A percentile compares a stretch with the other conserved stretches of the same genome.
These are phyloP conservation scores for Capsicum baccatum DNA, from an alignment of 257 asterid genomes.

Conservation along the genomic window DNA sequence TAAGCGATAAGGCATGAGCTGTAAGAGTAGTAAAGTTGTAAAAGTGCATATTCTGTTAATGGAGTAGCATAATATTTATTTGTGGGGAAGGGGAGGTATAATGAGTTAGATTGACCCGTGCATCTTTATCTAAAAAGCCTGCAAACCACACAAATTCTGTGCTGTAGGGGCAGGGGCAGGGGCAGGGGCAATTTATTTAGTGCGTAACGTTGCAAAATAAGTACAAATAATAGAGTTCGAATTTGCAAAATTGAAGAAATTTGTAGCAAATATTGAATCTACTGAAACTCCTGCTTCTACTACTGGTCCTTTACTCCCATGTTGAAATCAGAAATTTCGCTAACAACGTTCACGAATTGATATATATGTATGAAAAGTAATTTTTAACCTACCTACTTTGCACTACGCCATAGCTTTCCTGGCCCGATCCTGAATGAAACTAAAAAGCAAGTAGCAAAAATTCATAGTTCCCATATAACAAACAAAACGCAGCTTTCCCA, in stretches of 20 bases:
- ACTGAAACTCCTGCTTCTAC: no score
- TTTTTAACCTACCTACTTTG: no score
- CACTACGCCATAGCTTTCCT: no score
- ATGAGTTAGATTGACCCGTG: not conserved
- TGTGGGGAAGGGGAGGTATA: not conserved
- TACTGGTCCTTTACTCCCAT: no score
- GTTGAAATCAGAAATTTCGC: no score
- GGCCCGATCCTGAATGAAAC: not conserved
- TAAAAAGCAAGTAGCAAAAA: not conserved
- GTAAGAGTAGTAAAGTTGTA: not conserved
- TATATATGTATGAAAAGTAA: no score
- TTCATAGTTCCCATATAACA: not conserved
- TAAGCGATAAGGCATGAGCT: not conserved
- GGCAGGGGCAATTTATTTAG: not conserved
- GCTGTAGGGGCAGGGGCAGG: not conserved
- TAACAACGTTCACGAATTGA: no score
- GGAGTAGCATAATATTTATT: not conserved
- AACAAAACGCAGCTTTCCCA: not conserved
- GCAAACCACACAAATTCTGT: not conserved
- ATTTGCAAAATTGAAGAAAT: no score
- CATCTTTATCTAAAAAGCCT: not conserved
- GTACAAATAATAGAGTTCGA: no score
- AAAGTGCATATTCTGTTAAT: slow-evolving; percentile 18
- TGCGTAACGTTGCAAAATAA: no score
- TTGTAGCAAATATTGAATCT: no score